Evolutionary conservation across 345 rosid genomes (phyloP).

Genomic region (Ceriops tagal): DNA sequence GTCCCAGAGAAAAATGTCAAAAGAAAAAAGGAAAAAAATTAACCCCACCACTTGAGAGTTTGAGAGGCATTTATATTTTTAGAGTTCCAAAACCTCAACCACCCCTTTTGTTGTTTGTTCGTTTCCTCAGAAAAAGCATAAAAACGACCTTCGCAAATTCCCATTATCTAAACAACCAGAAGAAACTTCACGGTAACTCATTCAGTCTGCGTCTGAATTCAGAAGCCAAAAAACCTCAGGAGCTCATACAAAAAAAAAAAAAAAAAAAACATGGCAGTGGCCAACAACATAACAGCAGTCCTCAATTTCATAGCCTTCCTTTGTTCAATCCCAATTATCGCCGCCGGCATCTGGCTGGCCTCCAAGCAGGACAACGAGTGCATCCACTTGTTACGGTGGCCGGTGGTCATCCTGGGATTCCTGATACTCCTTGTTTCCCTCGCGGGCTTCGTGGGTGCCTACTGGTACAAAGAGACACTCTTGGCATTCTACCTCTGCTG

Average conservation of each 20-base stretch:
- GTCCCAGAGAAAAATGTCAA: too few relatives aligned
- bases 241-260: neutral
- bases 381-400: conserved; percentile 78
- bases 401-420: conserved; percentile 67
- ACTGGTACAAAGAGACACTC: conserved; percentile 79
- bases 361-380: conserved; percentile 80
- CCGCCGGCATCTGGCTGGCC: conserved; percentile 87
- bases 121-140: too few relatives aligned
- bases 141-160: too few relatives aligned
- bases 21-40: too few relatives aligned
- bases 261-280: conserved; percentile 51
- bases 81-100: too few relatives aligned
- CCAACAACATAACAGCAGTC: conserved; percentile 84
- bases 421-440: conserved; percentile 83
- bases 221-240: neutral
- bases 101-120: too few relatives aligned
- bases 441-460: conserved; percentile 79
- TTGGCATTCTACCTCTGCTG: conserved; percentile 79
- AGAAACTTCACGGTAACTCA: too few relatives aligned
- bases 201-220: too few relatives aligned
- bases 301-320: conserved; percentile 79
- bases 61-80: too few relatives aligned
- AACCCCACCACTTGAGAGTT: too few relatives aligned
- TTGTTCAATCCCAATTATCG: conserved; percentile 83
- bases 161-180: too few relatives aligned